A percentile compares a stretch with the other conserved stretches of the same genome.
phyloP scores from a whole-genome alignment of 192 early-diverging fungal species.

The Backusella liffmaniae region DNA sequence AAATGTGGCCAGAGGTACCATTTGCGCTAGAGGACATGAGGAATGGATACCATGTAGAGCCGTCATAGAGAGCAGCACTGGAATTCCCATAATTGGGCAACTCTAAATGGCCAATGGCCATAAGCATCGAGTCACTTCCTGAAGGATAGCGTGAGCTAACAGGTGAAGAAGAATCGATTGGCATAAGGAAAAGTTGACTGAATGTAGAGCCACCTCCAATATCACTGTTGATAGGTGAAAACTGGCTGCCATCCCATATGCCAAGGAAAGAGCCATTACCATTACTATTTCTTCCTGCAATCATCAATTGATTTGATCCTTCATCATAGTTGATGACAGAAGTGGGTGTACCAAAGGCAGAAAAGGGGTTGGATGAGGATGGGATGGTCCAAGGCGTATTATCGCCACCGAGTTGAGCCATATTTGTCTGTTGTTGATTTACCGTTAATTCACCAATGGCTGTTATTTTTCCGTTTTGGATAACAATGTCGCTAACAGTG shows the following conservation, averaged over 20 bases:
- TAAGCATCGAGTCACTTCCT: constrained; percentile 30
- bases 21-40: constrained; percentile 34
- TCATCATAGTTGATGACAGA: background rate
- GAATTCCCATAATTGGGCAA: constrained; percentile 40
- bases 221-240: constrained; percentile 12
- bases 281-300: background rate
- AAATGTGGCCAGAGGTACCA: constrained; percentile 21
- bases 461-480: constrained; percentile 26
- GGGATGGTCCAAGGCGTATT: background rate
- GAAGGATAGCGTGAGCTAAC: background rate
- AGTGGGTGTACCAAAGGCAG: background rate
- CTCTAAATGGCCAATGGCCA: constrained; percentile 42
- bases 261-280: background rate
- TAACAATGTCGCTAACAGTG: constrained; percentile 34
- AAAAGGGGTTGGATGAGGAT: background rate
- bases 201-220: constrained; percentile 12
- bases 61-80: constrained; percentile 48
- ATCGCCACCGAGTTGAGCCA: background rate
- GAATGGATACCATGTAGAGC: constrained; percentile 44
- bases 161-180: constrained; percentile 11
- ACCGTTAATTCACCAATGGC: constrained; percentile 10
- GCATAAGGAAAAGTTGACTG: constrained; percentile 14
- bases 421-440: background rate
- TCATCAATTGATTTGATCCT: background rate
- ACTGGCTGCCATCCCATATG: constrained; percentile 7